Base-by-base conservation (phyloP, 257 asterid genomes). In the Salvia splendens region DNA sequence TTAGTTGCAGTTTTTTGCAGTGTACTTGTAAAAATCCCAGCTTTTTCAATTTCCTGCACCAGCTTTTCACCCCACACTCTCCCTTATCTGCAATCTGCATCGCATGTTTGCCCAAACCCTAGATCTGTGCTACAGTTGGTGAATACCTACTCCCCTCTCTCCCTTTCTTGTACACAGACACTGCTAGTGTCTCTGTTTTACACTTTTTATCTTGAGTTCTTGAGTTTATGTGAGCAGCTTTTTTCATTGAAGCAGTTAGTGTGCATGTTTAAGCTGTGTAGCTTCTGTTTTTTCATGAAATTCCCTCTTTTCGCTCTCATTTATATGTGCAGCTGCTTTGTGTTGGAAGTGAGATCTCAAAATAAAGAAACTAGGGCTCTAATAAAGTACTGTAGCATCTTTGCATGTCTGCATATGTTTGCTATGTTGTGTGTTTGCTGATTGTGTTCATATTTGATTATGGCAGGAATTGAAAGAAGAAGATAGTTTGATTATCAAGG, bases 111-210 rank as follows among this genome's bases (percentile, higher is more conserved):
- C 81, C 78, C 78, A 82, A 91, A 88, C 95, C 92, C 98, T 85
- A 91, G 95, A 91, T 91, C 95, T 89, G 95, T 81, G 84, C 85
- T 85, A 84, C 78, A 65, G 71, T 82, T 79, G 95, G 86, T 86
- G 82, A 78, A 70, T 70, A 49, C 72, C n/a, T 68, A 28, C 81
- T 61, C 77, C 67, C 68, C 43, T 79, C 64, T 60, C 64, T 65
- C 70, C 41, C 14, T 61, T 2, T 6, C 36, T 53, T 28, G 0
- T 52, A 17, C 63, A 14, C 77, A 7, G 42, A 36, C 69, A 30
- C 83, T 77, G 72, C 73, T 35, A 69, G 49, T 71, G 75, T 72
- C 66, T 28, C 20, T 61, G 6, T 61, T 43, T 55, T 10, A 64
- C 36, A 24, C 32, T 45, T 41, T 36, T 43, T 20, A 12, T 61